These are phyloP conservation scores for Prosopis cineraria DNA, from an alignment of 306 rosid genomes.

Conservation along the genomic window DNA sequence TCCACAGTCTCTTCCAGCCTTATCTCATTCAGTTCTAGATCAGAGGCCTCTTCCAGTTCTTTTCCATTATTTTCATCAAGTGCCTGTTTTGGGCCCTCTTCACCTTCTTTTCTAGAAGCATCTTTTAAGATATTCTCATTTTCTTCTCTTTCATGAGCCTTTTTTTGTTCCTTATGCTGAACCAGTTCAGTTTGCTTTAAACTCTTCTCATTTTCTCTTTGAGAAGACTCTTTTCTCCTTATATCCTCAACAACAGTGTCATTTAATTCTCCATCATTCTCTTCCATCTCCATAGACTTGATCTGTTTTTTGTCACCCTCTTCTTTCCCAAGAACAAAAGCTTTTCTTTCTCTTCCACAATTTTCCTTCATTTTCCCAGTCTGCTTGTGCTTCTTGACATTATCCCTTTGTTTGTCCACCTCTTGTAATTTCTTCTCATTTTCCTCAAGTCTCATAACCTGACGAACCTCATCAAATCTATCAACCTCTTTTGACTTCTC, in stretches of 20 bases:
- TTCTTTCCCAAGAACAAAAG: conserved; percentile 34
- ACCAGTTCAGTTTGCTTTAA: conserved; percentile 38
- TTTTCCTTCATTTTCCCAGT: conserved; percentile 38
- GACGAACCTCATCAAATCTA: conserved; percentile 43
- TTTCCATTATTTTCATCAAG: conserved; percentile 50
- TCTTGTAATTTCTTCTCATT: conserved; percentile 41
- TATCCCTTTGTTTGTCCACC: conserved; percentile 28
- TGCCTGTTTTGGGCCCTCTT: conserved; percentile 36
- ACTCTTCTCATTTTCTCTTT: conserved; percentile 41
- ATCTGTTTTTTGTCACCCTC: conserved; percentile 35
- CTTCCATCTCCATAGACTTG: conserved; percentile 40
- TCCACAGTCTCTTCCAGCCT: conserved; percentile 33
- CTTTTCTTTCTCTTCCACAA: conserved; percentile 36
- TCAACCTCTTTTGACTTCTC: conserved; percentile 36
- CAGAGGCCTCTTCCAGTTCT: conserved; percentile 40
- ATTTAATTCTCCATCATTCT: conserved; percentile 32
- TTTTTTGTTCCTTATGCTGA: conserved; percentile 38
- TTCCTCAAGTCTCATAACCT: conserved; percentile 40
- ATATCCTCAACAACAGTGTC: conserved; percentile 31
- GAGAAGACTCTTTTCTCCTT: conserved; percentile 9
- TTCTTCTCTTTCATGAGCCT: conserved; percentile 46
- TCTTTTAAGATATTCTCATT: conserved; percentile 40
- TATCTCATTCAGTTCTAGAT: conserved; percentile 46
- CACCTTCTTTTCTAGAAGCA: conserved; percentile 38
- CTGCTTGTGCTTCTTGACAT: conserved; percentile 30